A percentile compares a stretch with the other conserved stretches of the same genome.
Conservation (phyloP, 495 filamentous ascomycete genomes). For the Aspergillus incahuasiensis region DNA sequence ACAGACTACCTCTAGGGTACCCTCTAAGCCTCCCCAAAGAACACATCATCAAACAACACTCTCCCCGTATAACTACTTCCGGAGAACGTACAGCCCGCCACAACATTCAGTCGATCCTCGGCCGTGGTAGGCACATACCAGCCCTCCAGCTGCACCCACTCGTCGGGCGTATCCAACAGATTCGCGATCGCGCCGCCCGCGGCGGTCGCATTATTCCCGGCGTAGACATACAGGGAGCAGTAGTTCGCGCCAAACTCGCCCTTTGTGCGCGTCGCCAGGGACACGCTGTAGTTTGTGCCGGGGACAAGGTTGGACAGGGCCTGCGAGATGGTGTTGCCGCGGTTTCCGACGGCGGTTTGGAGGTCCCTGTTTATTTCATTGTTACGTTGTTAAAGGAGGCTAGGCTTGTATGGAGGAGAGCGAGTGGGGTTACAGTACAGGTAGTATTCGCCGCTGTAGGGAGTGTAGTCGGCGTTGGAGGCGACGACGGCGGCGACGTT, state of each 20-base stretch:
- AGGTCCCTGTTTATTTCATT: conserved; percentile 12
- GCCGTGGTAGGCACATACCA: conserved; percentile 13
- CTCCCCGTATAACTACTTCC: conserved; percentile 18
- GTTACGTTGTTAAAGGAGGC: background rate
- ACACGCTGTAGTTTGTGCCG: conserved; percentile 15
- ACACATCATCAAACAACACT: conserved; percentile 23
- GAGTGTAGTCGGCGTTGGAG: conserved; percentile 17
- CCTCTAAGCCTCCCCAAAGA: background rate
- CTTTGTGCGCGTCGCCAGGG: conserved; percentile 14
- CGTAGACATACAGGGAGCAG: conserved; percentile 19
- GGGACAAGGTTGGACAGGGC: conserved; percentile 12
- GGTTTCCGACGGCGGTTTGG: conserved; percentile 22
- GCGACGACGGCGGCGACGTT: conserved; percentile 15
- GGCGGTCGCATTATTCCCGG: conserved; percentile 21
- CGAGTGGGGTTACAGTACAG: conserved; percentile 13
- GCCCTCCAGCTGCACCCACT: conserved; percentile 21
- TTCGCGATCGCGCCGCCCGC: conserved; percentile 10
- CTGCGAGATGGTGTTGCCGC: conserved; percentile 23
- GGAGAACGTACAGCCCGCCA: conserved; percentile 19
- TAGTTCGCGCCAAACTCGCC: conserved; percentile 11
- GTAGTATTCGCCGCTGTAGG: conserved; percentile 23
- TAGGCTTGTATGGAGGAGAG: background rate
- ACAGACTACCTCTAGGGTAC: background rate
- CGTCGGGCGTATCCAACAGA: conserved; percentile 9
- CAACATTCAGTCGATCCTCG: conserved; percentile 16